A percentile compares a stretch with the other conserved stretches of the same genome.
These are phyloP conservation scores for Cryptosporidium baileyi DNA, from an alignment of 169 alveolate species.

Conservation along the genomic window DNA sequence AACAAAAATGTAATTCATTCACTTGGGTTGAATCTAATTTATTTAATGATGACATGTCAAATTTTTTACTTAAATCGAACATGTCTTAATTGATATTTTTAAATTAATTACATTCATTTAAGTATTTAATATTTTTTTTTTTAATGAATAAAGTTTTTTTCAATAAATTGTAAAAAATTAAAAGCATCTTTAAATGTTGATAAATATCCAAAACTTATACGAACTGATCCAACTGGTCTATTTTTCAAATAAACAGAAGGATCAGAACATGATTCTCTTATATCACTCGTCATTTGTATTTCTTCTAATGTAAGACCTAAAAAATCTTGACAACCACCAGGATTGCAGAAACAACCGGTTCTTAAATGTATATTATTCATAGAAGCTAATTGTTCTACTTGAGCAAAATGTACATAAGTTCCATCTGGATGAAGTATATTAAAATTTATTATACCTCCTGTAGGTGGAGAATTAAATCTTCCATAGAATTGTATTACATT, in stretches of 20 bases:
- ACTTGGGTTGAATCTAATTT: background rate
- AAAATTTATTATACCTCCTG: constrained; percentile 73
- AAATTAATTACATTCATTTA: no score
- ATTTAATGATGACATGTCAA: background rate
- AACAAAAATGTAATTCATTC: constrained; percentile 18
- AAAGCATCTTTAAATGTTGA: constrained; percentile 74
- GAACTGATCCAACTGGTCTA: constrained; percentile 73
- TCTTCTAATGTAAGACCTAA: constrained; percentile 71
- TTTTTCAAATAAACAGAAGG: constrained; percentile 11
- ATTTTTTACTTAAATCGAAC: background rate
- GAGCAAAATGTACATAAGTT: constrained; percentile 49
- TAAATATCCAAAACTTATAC: constrained; percentile 74
- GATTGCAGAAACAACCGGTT: constrained; percentile 78
- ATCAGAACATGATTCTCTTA: constrained; percentile 70
- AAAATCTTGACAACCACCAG: constrained; percentile 77
- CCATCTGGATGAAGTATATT: constrained; percentile 74
- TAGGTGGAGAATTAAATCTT: constrained; percentile 7
- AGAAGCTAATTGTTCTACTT: constrained; percentile 73
- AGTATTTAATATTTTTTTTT: no score
- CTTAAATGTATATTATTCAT: constrained; percentile 72
- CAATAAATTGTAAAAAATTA: constrained; percentile 42
- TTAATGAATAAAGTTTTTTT: constrained; percentile 22
- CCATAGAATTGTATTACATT: constrained; percentile 52
- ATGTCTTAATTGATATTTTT: no score
- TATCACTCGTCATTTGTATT: constrained; percentile 64